These are phyloP conservation scores for Eucalyptus regnans DNA, from an alignment of 345 rosid genomes.

Conservation along the genomic window DNA sequence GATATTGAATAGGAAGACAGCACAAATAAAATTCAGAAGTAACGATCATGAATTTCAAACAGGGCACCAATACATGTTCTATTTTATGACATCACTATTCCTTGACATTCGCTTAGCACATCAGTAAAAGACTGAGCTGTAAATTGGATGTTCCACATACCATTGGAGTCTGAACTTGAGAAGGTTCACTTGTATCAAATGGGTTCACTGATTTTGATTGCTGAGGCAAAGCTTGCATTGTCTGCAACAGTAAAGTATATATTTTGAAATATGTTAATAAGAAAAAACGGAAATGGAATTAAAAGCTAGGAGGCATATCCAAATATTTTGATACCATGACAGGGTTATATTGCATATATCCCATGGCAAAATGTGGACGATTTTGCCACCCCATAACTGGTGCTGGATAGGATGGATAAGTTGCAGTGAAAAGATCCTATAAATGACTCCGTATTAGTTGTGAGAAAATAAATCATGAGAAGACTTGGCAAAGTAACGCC, in stretches of 20 bases:
- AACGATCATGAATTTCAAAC: not conserved
- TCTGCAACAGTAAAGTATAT: slow-evolving; percentile 22
- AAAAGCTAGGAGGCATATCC: not conserved
- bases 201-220: slow-evolving; percentile 64
- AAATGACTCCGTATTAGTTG: slow-evolving; percentile 1
- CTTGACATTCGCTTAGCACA: not conserved
- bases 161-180: slow-evolving; percentile 33
- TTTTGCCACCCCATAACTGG: slow-evolving; percentile 65
- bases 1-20: not conserved
- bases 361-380: slow-evolving; percentile 56
- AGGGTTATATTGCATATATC: slow-evolving; percentile 52
- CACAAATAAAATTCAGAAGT: not conserved
- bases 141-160: slow-evolving; percentile 24
- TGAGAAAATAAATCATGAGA: not conserved
- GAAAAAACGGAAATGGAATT: not conserved
- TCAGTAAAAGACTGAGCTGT: not conserved
- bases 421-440: slow-evolving; percentile 71
- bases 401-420: slow-evolving; percentile 42
- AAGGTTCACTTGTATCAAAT: slow-evolving; percentile 56
- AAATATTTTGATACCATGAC: slow-evolving; percentile 24
- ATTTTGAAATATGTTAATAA: not conserved
- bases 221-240: slow-evolving; percentile 38
- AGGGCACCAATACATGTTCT: not conserved
- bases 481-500: not conserved
- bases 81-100: not conserved